Base-by-base conservation (phyloP, 805 yeast species). In the Starmerella riodocensis region DNA sequence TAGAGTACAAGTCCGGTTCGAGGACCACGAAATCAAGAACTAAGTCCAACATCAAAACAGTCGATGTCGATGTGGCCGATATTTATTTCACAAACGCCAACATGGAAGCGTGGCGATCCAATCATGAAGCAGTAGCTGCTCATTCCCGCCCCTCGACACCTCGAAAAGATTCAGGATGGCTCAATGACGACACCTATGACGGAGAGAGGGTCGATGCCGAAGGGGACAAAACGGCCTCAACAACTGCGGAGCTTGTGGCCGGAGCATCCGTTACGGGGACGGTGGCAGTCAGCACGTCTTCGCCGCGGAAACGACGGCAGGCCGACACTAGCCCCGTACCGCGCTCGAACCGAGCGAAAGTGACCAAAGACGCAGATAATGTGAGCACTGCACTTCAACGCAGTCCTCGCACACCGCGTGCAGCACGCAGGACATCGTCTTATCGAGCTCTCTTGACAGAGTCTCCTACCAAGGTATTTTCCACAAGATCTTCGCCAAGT, bases 81-180 rank as follows among this genome's bases (percentile, higher is more conserved):
- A 22, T 45, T 16, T 39, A 32, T 18, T 27, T 45, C 12, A 42
- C 42, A 3, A 32, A 20, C 9, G n/a, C 11, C 17, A 44, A 45
- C 36, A 24, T 35, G 18, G 21, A 37, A 9, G 12, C 6, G 19
- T 6, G 16, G 34, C 23, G 25, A 17, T n/a, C 7, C n/a, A 17
- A 7, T 4, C 34, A 21, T 25, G 14, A 20, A 11, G 31, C 17
- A 14, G 31, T 14, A 12, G 9, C 17, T 9, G 9, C 9, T 9
- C 14, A 11, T 13, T 7, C 31, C 9, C 31, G 17, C 14, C 17
- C 31, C 9, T 11, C 31, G 9, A 9, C 31, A 9, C 17, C 9
- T 11, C n/a, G 31, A 9, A 9, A 9, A 11, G 14, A 28, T 16
- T 11, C 9, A 11, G 14, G 9, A 8, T 11, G 31, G 17, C 8